A percentile compares a stretch with the other conserved stretches of the same genome.
Evolutionary conservation across 73 alveolate genomes (phyloP).

Genomic region (Blepharisma stoltei): DNA sequence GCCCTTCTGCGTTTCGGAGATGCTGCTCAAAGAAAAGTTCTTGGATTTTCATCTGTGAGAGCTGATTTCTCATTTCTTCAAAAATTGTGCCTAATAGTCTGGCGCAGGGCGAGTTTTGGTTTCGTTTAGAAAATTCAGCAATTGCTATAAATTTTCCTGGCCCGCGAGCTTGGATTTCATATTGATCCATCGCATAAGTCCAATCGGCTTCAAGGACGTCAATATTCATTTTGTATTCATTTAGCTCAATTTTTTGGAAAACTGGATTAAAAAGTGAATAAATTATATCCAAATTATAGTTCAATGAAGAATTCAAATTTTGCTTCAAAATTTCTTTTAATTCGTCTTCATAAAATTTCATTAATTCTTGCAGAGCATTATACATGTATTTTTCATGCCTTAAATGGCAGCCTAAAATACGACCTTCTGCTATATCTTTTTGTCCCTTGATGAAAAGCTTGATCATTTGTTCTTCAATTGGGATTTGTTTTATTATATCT

Average conservation of each 20-base stretch:
- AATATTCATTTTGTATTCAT: slow-evolving; percentile 1
- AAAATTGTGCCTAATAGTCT: not conserved
- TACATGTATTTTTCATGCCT: not conserved
- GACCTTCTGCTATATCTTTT: not conserved
- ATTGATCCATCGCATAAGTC: not conserved
- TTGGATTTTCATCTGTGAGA: not conserved
- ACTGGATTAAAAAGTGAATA: slow-evolving; percentile 11
- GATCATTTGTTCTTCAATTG: not conserved
- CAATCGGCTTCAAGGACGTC: slow-evolving; percentile 10
- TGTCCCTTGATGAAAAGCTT: not conserved
- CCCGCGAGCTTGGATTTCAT: not conserved
- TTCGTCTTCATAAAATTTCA: not conserved
- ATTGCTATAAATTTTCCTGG: not conserved
- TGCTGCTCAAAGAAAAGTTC: not conserved
- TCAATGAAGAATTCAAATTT: not conserved
- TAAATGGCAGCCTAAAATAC: slow-evolving; percentile 9
- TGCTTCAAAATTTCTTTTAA: not conserved
- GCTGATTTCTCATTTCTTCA: slow-evolving; percentile 12
- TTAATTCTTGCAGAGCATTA: not conserved
- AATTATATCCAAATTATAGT: not conserved
- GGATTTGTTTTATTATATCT: not conserved
- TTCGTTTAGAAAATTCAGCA: slow-evolving; percentile 7
- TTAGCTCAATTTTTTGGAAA: not conserved
- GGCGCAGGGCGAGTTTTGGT: not conserved
- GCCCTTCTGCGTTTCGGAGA: not conserved